Evolutionary conservation across 140 eudicot species (phyloP).

Genomic region (Erigeron philadelphicus): DNA sequence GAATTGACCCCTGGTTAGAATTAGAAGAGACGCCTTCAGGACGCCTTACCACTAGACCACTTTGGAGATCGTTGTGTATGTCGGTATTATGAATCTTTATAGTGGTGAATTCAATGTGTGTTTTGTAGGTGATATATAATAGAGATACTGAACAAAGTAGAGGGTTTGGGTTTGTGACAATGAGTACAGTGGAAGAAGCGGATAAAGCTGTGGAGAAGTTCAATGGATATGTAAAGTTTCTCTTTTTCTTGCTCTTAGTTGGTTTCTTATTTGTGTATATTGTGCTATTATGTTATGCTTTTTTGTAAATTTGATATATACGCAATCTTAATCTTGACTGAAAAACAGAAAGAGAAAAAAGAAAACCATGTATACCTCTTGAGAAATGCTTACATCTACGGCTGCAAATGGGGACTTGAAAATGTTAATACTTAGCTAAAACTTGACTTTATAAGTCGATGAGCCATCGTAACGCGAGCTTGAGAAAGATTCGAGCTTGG

Average conservation of each 20-base stretch:
- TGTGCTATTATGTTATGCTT: not conserved
- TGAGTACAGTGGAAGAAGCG: slow-evolving; percentile 76
- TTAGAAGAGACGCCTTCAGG: no score
- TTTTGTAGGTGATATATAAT: slow-evolving; percentile 64
- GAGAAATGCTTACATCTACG: no score
- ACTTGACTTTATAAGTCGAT: no score
- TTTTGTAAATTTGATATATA: not conserved
- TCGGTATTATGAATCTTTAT: not conserved
- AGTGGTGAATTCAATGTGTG: slow-evolving; percentile 7
- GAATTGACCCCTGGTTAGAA: no score
- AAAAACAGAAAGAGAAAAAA: no score
- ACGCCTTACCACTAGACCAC: no score
- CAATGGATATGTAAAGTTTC: slow-evolving; percentile 58
- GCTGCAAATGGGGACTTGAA: no score
- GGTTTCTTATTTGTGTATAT: not conserved
- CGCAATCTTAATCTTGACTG: not conserved
- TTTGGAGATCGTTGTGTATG: not conserved
- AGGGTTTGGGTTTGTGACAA: slow-evolving; percentile 82
- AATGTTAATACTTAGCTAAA: no score
- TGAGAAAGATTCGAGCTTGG: no score
- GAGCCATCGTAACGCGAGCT: no score
- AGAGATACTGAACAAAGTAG: slow-evolving; percentile 74
- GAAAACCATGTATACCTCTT: no score
- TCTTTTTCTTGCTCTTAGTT: slow-evolving; percentile 8
- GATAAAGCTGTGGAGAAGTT: slow-evolving; percentile 65